These are phyloP conservation scores for Mycena polygramma DNA, from an alignment of 768 basidiomycete species.

Conservation along the genomic window DNA sequence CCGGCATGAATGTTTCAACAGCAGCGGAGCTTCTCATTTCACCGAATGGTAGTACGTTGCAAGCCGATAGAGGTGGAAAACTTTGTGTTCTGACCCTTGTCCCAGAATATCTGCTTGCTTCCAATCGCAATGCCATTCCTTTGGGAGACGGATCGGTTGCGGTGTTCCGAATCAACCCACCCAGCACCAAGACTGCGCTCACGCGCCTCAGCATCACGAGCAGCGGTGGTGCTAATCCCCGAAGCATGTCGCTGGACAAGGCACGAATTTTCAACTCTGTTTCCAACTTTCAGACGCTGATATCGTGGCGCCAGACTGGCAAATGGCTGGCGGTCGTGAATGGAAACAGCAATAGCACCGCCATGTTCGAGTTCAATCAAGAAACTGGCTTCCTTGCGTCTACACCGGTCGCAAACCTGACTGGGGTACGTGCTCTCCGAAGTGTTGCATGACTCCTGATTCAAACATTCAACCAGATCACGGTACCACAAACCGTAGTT, in stretches of 20 bases:
- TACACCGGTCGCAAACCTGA: conserved; percentile 29
- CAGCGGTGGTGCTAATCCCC: conserved; percentile 31
- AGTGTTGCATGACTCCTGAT: neutral
- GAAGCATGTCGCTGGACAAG: conserved; percentile 34
- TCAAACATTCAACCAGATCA: conserved; percentile 8
- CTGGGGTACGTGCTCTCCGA: conserved; percentile 10
- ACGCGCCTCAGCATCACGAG: conserved; percentile 30
- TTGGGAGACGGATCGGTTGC: conserved; percentile 25
- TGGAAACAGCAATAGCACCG: conserved; percentile 32
- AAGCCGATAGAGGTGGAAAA: neutral
- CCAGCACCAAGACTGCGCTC: conserved; percentile 27
- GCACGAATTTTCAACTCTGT: neutral
- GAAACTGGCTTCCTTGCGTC: conserved; percentile 27
- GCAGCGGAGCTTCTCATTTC: conserved; percentile 31
- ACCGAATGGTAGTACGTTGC: conserved; percentile 28
- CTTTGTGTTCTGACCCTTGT: neutral
- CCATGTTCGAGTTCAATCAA: conserved; percentile 27
- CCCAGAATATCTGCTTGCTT: conserved; percentile 25
- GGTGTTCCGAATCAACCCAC: conserved; percentile 30
- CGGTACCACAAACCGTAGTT: conserved; percentile 27
- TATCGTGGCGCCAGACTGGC: conserved; percentile 8
- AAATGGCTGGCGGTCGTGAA: conserved; percentile 31
- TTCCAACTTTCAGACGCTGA: neutral
- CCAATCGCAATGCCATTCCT: conserved; percentile 23
- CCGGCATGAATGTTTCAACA: conserved; percentile 30